Percentiles rank a stretch among this genome's conserved stretches.
phyloP scores from a whole-genome alignment of 73 alveolate species.

The Paraurostyla sp. region DNA sequence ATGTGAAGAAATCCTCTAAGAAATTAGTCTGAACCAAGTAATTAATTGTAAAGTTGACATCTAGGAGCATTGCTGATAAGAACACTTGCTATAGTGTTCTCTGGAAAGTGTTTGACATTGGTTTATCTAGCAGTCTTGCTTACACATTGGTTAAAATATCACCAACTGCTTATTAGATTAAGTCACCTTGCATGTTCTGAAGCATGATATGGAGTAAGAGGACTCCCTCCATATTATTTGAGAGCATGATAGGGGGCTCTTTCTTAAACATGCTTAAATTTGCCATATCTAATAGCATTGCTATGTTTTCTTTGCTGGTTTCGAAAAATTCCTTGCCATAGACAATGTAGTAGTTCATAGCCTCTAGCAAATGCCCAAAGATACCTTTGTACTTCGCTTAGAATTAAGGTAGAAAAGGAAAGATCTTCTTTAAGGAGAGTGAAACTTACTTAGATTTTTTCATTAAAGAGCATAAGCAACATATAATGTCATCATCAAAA shows the following conservation, averaged over 20 bases:
- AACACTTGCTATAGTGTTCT: constrained; percentile 12
- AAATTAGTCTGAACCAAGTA: background rate
- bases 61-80: constrained; percentile 5
- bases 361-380: constrained; percentile 62
- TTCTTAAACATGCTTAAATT: constrained; percentile 32
- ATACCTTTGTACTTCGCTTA: constrained; percentile 52
- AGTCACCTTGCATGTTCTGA: background rate
- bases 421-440: background rate
- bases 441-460: constrained; percentile 37
- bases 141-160: constrained; percentile 17
- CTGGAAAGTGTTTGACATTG: constrained; percentile 29
- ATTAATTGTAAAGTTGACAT: background rate
- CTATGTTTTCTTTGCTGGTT: background rate
- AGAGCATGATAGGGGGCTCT: constrained; percentile 1
- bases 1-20: background rate
- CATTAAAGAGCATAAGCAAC: constrained; percentile 60
- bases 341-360: constrained; percentile 58
- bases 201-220: constrained; percentile 16
- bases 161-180: background rate
- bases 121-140: constrained; percentile 15
- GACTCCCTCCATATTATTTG: constrained; percentile 32
- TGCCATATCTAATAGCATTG: constrained; percentile 60
- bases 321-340: constrained; percentile 59
- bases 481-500: constrained; percentile 78
- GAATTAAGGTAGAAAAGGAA: constrained; percentile 15